Base-by-base conservation (phyloP, 148 eudicot species). In the Polygonum maritimum region DNA sequence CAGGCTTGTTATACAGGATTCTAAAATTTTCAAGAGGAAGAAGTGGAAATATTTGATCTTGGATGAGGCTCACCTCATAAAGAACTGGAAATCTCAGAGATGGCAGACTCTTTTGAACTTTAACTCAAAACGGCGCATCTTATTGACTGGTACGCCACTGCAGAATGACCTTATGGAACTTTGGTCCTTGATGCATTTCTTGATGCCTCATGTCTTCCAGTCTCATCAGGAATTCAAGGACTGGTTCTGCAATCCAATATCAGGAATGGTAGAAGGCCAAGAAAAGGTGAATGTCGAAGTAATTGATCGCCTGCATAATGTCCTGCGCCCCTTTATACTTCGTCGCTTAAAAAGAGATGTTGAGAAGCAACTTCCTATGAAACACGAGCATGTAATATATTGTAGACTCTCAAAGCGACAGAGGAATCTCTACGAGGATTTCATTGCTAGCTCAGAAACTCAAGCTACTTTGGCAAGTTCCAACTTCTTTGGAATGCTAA, bases 91-190 rank as follows among this genome's bases (percentile, higher is more conserved):
- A 84, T 96, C 99, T 14, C 99, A 92, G 84, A 85, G 99, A 81
- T 92, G 99, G 99, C 99, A 96, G 82, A 96, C 98, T 73, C 97
- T 96, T 74, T 82, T 96, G 31, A 96, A 92, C 81, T 96, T 96
- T 77, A 96, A 96, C 78, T 91, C 99, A 22, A 96, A 96, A 81
- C 77, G 99, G 71, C 98, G 99, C 63, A 96, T 96, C 76, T 91
- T 96, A 82, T 83, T 96, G 78, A 96, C 99, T 76, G 99, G 99
- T 75, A 96, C 99, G 22, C 99, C 99, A 65, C 81, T 96, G 81
- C 99, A 96, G 83, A 96, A 96, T 83, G 99, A 96, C 91, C 90
- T 96, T 1, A 96, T 96, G 99, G 99, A 96, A 79, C 88, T 96
- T 33, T 96, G 99, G 99, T 96, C 99, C 75, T 82, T 96, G 62